Evolutionary conservation across 192 early-diverging fungal genomes (phyloP), one percentile per base, ranked within the genome.

Genomic region (Geosiphon pyriformis): DNA sequence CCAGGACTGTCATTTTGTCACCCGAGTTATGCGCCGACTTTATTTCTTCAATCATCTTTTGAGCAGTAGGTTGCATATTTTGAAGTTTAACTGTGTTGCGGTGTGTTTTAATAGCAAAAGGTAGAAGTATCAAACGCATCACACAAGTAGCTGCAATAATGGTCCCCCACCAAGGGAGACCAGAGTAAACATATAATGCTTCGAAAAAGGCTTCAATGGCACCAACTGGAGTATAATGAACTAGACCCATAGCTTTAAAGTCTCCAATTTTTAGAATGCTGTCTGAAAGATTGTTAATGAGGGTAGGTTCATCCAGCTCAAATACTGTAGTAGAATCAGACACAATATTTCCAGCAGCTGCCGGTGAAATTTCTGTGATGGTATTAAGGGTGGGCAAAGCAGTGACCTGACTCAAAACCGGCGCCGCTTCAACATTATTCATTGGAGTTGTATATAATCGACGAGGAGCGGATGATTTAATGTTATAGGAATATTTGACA

Each of bases 151-250:
- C 71, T 10, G 68, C 72, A 4, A 80, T 82, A 60, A 98, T 95
- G n/a, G 94, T 87, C 7, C 76, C 88, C 91, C 91, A 96, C 96
- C 96, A 98, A 3, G 94, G 93, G 60, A 96, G 72, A 4, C 94
- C 94, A 17, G 87, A 88, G 26, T 77, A 74, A 17, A 96, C 88
- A 70, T 94, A 87, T 37, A 91, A 68, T 22, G 78, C 82, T 74
- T 98, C 96, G 29, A 96, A 66, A 4, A 84, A 58, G 4, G 77
- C 78, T 74, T 98, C 85, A 18, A 88, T 67, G 22, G 78, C 54
- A 34, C 91, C 93, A 4, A 87, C 85, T 11, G 93, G 92, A 6
- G 87, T 77, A 47, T 72, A 85, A 47, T 86, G 78, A 50, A 81
- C 83, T 29, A 98, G 78, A 15, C 95, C 95, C 72, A 94, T 82